phyloP scores from a whole-genome alignment of 305 asterid genomes.

The Galium porrigens region DNA sequence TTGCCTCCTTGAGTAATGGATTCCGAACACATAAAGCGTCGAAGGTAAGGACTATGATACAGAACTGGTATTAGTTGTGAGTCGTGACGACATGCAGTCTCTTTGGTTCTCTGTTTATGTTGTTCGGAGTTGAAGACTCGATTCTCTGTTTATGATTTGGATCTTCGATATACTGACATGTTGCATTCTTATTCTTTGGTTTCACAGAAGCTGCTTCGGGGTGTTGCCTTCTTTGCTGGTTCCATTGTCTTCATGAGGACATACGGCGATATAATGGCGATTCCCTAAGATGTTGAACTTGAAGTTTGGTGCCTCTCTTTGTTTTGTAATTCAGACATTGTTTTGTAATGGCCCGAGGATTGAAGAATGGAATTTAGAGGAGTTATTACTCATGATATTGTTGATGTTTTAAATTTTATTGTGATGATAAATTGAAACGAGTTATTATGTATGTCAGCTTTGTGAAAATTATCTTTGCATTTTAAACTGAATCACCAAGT shows the following conservation, averaged over 20 bases:
- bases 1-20: neutral
- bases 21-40: neutral
- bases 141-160: neutral
- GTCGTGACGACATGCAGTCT: neutral
- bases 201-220: conserved; percentile 69
- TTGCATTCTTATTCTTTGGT: neutral
- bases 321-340: neutral
- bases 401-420: neutral
- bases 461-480: too few relatives aligned
- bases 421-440: neutral
- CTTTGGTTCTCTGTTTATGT: neutral
- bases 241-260: conserved; percentile 68
- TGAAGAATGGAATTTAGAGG: neutral
- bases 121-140: neutral
- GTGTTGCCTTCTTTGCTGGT: conserved; percentile 64
- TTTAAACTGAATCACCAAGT: too few relatives aligned
- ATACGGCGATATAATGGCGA: conserved; percentile 70
- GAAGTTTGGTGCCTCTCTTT: neutral
- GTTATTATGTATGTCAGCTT: neutral
- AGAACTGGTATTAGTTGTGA: neutral
- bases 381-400: neutral
- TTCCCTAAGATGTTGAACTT: neutral
- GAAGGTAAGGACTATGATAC: neutral
- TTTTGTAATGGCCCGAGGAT: too few relatives aligned
- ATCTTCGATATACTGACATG: neutral